Evolutionary conservation across 2,329 filamentous ascomycete genomes (phyloP), one percentile per base, ranked within the genome.

Genomic region (Alternaria dauci): DNA sequence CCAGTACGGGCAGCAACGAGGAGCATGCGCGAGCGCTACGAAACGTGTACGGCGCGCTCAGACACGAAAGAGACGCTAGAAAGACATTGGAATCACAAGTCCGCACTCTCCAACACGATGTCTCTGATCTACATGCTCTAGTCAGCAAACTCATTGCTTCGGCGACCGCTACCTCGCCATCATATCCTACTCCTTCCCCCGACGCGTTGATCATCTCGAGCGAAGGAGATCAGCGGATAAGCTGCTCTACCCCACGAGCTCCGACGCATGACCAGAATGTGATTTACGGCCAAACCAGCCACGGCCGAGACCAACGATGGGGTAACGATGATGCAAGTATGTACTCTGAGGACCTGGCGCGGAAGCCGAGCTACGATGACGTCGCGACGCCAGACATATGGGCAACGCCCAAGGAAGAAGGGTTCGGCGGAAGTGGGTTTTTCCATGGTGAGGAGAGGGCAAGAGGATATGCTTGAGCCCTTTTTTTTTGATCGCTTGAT

Each of bases 361-460:
- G 54, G 7, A 55, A 44, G 43, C 62, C 58, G 18, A 64, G 64
- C 32, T 61, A 59, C n/a, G 71, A 75, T 16, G 70, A 75, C 8
- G 42, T 71, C 1, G 58, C 62, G 8, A 76, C 71, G 52, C 74
- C 73, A 2, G 76, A 78, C 23, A 69, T 67, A 2, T 78, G 74
- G 74, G 72, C 72, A 5, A 78, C 76, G 60, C 76, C 76, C 1
- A 76, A 72, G 76, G 65, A 85, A 78, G 57, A 73, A 61, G 67
- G 55, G 11, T 69, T 66, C 23, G 47, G 58, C 20, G 61, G 55
- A 0, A 71, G 67, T 59, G 73, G 68, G 0, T 76, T 76, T 26
- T 73, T 76, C 26, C 48, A 58, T 3, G 32, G 9, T 14, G 43
- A 39, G 18, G 47, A 39, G 5, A 47, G 55, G 41, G 55, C 55